Evolutionary conservation across 169 alveolate genomes (phyloP).

Genomic region (Sarcocystis neurona): DNA sequence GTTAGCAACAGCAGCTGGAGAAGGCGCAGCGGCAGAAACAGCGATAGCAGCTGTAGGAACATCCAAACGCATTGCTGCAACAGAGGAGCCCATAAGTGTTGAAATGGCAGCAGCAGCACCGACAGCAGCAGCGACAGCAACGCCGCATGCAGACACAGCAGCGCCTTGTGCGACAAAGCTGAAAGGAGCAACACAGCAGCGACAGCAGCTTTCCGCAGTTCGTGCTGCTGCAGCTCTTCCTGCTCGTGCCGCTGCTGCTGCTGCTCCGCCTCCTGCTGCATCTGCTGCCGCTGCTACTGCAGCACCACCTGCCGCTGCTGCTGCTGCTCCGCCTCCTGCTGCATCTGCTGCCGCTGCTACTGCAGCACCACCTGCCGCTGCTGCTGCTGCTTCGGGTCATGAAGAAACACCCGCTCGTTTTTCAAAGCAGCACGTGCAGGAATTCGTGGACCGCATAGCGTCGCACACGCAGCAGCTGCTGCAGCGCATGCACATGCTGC

Average conservation of each 20-base stretch:
- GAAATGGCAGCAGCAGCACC: no score
- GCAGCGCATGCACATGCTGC: background rate
- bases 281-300: background rate
- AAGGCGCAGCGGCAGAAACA: no score
- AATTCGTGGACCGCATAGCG: background rate
- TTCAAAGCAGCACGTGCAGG: background rate
- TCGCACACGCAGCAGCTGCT: background rate
- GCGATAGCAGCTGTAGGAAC: no score
- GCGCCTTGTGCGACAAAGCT: background rate
- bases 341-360: background rate
- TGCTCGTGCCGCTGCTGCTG: background rate
- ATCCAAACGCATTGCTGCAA: no score
- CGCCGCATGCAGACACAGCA: background rate
- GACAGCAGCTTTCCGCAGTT: background rate
- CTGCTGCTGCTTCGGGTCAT: background rate
- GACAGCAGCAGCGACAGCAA: no score
- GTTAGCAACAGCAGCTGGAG: no score
- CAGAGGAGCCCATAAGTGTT: no score
- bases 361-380: background rate
- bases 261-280: background rate
- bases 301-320: background rate
- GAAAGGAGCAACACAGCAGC: no score
- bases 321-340: slow-evolving; percentile 1
- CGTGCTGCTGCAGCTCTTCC: background rate
- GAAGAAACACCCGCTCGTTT: background rate